Evolutionary conservation across 2,329 filamentous ascomycete species (phyloP), one percentile per base, ranked within the genome.

Genomic region (Didymella arachidicola): DNA sequence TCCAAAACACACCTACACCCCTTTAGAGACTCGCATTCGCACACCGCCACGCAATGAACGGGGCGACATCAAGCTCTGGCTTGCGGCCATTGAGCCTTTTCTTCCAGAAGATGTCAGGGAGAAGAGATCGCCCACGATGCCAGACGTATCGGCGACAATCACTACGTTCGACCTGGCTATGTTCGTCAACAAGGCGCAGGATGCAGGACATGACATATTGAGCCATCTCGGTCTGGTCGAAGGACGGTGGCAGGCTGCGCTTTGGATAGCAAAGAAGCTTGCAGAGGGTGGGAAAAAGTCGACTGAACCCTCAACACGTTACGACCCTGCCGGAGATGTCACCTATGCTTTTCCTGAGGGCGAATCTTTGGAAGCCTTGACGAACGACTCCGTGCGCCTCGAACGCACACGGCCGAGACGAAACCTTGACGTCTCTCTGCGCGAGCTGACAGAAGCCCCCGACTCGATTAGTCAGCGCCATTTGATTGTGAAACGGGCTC

Each of bases 221-320:
- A 69, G 65, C 50, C 62, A 80, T 53, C 59, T 82, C 2, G 80
- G 75, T 2, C 48, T 79, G 26, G 64, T 70, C 2, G 70, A 79
- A 60, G 71, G 73, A 18, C 73, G 79, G 41, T 82, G 80, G 80
- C 71, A 72, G 53, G 72, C 76, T 25, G 77, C 79, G 3, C 70
- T 81, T 14, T 83, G 81, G 81, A 72, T 82, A 26, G 73, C 78
- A 14, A 80, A 79, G 62, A 75, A 77, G 50, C 65, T 81, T 22
- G 67, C 77, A 1, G 78, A 81, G 43, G 64, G 72, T 19, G 69
- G 69, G 5, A 60, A 53, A 54, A 65, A 26, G 25, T 65, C 59
- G 2, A 19, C 43, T 0, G 64, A 64, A 12, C 25, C 51, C 10
- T 52, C 62, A 29, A 26, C 45, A 16, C 63, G 63, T 7, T 44